Percentiles rank a stretch among this genome's conserved stretches.
These are phyloP conservation scores for Claviceps sp. DNA, from an alignment of 2,329 filamentous ascomycete genomes.

Conservation along the genomic window DNA sequence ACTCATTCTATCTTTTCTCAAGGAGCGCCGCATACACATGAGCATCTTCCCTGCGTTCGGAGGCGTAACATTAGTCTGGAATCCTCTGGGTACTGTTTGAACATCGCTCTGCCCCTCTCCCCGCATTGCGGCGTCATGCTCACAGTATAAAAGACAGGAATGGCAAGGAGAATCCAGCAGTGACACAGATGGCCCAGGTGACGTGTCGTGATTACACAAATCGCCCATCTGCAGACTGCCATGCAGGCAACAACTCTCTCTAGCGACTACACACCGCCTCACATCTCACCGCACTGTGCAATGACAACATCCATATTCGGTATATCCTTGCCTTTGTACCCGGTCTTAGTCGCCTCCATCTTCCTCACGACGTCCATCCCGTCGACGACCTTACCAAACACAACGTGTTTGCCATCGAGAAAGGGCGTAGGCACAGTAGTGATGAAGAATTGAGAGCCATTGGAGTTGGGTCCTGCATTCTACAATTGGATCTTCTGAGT, in stretches of 20 bases:
- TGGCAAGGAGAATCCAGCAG: too few relatives aligned
- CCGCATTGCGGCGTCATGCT: too few relatives aligned
- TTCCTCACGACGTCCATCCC: slow-evolving; percentile 86
- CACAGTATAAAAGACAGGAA: too few relatives aligned
- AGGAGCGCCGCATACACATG: too few relatives aligned
- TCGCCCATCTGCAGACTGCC: not conserved
- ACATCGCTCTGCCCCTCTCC: too few relatives aligned
- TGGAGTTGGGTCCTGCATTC: slow-evolving; percentile 86
- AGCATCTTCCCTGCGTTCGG: too few relatives aligned
- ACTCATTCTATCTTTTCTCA: too few relatives aligned
- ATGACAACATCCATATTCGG: slow-evolving; percentile 78
- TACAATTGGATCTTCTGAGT: slow-evolving; percentile 19
- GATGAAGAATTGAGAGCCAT: slow-evolving; percentile 96
- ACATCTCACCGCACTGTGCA: slow-evolving; percentile 90
- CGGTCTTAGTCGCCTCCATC: slow-evolving; percentile 83
- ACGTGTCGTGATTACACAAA: too few relatives aligned
- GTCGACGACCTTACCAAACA: slow-evolving; percentile 82
- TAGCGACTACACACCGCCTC: slow-evolving; percentile 2
- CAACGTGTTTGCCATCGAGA: slow-evolving; percentile 84
- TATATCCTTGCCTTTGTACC: slow-evolving; percentile 57
- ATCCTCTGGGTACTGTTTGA: too few relatives aligned
- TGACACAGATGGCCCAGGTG: too few relatives aligned
- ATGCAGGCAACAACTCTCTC: not conserved
- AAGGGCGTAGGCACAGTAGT: slow-evolving; percentile 79
- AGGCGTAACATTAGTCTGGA: too few relatives aligned